phyloP scores from a whole-genome alignment of 768 basidiomycete genomes.

The Lentinula edodes region DNA sequence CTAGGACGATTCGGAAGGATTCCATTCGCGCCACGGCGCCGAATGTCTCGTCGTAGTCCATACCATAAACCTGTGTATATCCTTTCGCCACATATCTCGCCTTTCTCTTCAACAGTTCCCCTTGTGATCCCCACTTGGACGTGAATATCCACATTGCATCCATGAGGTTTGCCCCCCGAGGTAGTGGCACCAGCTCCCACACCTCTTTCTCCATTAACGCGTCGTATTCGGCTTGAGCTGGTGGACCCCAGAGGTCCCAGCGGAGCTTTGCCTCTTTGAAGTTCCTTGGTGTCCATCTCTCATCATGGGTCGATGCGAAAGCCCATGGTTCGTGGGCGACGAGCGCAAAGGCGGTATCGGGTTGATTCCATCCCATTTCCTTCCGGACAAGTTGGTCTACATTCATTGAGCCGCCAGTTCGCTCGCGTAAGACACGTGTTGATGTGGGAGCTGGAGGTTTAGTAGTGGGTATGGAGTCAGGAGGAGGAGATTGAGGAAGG shows the following conservation, averaged over 20 bases:
- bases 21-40: background rate
- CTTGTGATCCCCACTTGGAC: background rate
- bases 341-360: no score
- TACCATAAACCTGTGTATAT: background rate
- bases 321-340: no score
- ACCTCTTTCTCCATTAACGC: background rate
- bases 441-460: no score
- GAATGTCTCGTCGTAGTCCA: background rate
- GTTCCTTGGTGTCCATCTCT: background rate
- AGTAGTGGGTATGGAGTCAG: no score
- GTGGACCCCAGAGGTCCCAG: background rate
- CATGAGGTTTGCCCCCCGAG: background rate
- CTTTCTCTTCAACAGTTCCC: background rate
- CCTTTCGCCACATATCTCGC: background rate
- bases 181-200: background rate
- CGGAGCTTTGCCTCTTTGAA: background rate
- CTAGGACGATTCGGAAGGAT: no score
- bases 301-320: no score
- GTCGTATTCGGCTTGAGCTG: background rate
- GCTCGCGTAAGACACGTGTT: no score
- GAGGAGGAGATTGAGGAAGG: no score
- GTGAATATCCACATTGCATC: background rate
- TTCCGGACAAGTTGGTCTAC: no score
- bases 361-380: no score
- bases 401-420: no score